A percentile compares a stretch with the other conserved stretches of the same genome.
phyloP scores from a whole-genome alignment of 306 rosid genomes.

The Comarum palustre region DNA sequence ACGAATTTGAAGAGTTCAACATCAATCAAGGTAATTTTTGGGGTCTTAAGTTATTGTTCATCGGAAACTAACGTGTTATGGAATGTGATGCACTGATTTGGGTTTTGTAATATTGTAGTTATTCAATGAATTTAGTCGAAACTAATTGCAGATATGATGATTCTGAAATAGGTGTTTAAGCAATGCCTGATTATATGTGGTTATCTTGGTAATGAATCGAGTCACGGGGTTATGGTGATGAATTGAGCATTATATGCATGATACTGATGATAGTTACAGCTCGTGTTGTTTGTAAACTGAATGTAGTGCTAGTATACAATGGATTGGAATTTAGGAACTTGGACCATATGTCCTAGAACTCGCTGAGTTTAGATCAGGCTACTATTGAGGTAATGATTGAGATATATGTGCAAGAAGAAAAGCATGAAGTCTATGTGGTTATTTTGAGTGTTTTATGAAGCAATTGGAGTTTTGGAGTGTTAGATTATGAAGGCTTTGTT shows the following conservation, averaged over 20 bases:
- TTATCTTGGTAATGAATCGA: background rate
- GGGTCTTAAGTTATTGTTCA: background rate
- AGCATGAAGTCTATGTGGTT: background rate
- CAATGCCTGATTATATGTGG: background rate
- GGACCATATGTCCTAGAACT: background rate
- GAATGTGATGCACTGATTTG: background rate
- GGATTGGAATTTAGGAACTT: background rate
- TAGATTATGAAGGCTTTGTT: background rate
- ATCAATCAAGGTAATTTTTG: slow-evolving; percentile 29
- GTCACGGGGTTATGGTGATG: background rate
- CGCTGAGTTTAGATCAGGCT: background rate
- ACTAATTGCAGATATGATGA: background rate
- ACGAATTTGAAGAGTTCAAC: slow-evolving; percentile 44
- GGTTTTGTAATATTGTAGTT: background rate
- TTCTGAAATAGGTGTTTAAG: background rate
- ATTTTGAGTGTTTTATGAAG: background rate
- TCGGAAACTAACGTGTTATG: background rate
- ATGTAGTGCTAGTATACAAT: background rate
- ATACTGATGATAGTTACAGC: background rate
- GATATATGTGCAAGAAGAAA: background rate
- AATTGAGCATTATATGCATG: background rate
- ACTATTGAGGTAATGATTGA: background rate
- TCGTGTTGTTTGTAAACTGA: background rate
- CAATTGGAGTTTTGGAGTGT: background rate
- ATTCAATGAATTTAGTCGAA: background rate